Evolutionary conservation across 2,329 filamentous ascomycete genomes (phyloP), one percentile per base, ranked within the genome.

Genomic region (Diplodia scrobiculata): DNA sequence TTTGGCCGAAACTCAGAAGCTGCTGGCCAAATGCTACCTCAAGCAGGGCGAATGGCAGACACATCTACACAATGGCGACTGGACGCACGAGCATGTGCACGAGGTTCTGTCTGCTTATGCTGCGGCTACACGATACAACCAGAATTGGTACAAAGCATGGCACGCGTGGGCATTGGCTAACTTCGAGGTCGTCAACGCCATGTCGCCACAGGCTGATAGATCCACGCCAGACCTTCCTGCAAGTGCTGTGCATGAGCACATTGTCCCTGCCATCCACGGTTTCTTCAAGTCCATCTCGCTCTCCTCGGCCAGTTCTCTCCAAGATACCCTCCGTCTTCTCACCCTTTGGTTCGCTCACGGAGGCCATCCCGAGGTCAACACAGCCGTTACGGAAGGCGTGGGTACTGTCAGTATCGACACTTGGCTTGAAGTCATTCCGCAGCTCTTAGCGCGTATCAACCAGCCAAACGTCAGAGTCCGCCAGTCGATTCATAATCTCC

Each of bases 141-240:
- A 92, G 38, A 88, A 89, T 68, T 99, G 94, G 87, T 99, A 99
- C 82, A 99, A 99, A 79, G 95, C 96, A 7, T 99, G 95, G 95
- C 95, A 99, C 78, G 91, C 95, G 0, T 99, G 95, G 94, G 96
- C 95, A 11, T 80, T 99, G 69, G 94, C 95, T 64, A 99, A 99
- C 78, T 99, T 99, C 73, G 94, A 99, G 79, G 95, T 99, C 66
- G 93, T 98, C 45, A 96, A 95, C 71, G 87, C 90, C 0, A 82
- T 95, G 66, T 86, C 89, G 9, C 84, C 89, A 25, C 85, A 87
- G 66, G 84, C 84, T 17, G 90, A 90, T 69, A 83, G 86, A 53
- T 84, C 86, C 68, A 80, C 79, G 17, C 79, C 82, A 32, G 79
- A 83, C 66, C 79, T 87, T 47, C 89, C 90, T 66, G 86, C 88